A percentile compares a stretch with the other conserved stretches of the same genome.
Conservation (phyloP, 768 basidiomycete species). For the Postia placenta region DNA sequence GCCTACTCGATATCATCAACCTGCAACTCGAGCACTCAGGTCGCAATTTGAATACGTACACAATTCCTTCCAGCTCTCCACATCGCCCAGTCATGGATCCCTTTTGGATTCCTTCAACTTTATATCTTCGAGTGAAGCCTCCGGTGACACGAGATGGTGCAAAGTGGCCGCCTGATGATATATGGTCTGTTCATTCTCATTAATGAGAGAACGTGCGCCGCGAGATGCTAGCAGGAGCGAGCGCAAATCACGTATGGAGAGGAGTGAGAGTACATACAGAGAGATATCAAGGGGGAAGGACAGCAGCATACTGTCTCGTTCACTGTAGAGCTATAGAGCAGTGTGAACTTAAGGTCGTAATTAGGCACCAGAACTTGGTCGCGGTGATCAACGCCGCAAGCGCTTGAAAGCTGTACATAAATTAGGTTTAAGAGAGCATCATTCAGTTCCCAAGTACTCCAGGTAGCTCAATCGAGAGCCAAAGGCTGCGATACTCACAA, state of each 20-base stretch:
- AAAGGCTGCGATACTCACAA: no score
- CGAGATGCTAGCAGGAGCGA: slow-evolving; percentile 12
- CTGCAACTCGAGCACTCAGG: neutral
- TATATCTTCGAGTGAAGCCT: slow-evolving; percentile 13
- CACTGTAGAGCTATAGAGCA: no score
- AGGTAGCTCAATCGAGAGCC: no score
- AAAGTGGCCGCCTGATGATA: slow-evolving; percentile 18
- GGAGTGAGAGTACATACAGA: slow-evolving; percentile 17
- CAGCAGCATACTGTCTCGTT: slow-evolving; percentile 13
- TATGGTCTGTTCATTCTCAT: slow-evolving; percentile 13
- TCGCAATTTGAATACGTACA: slow-evolving; percentile 12
- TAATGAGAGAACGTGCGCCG: slow-evolving; percentile 9
- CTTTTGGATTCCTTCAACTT: neutral
- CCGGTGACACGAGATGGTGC: slow-evolving; percentile 14
- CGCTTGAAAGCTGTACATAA: no score
- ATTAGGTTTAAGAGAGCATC: no score
- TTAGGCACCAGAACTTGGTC: no score
- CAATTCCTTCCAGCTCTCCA: slow-evolving; percentile 17
- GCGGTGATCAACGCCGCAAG: no score
- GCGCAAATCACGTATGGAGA: slow-evolving; percentile 13
- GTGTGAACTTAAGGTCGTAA: no score
- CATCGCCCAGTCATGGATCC: slow-evolving; percentile 6
- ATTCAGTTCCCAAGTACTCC: no score
- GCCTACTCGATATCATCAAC: slow-evolving; percentile 4
- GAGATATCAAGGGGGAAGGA: slow-evolving; percentile 14